Conservation (phyloP, 441 rosid species). For the Populus tomentosa region DNA sequence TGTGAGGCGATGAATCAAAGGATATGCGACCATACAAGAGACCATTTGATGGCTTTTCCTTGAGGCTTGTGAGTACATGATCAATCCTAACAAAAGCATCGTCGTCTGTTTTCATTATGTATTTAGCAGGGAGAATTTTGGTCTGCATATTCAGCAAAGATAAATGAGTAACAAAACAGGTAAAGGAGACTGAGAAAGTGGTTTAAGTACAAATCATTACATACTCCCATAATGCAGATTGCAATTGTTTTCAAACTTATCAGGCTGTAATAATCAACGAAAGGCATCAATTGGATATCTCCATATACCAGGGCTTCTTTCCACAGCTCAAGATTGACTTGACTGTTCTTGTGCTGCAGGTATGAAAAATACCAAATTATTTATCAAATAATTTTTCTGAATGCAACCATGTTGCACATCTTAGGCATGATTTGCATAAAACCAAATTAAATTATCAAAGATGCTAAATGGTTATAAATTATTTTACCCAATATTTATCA, state of each 20-base stretch:
- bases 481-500: background rate
- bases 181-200: background rate
- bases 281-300: conserved; percentile 90
- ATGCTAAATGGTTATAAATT: background rate
- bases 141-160: conserved; percentile 46
- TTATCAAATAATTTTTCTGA: conserved; percentile 7
- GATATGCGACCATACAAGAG: conserved; percentile 72
- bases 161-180: background rate
- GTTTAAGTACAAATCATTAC: background rate
- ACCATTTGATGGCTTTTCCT: conserved; percentile 48
- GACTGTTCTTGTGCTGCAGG: conserved; percentile 60
- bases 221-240: conserved; percentile 85
- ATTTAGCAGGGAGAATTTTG: conserved; percentile 69
- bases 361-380: conserved; percentile 13
- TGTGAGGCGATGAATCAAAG: conserved; percentile 66
- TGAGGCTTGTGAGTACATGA: conserved; percentile 59
- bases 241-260: conserved; percentile 83
- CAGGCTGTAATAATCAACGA: conserved; percentile 83
- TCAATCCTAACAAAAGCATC: conserved; percentile 88
- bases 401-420: background rate
- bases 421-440: background rate
- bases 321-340: conserved; percentile 83
- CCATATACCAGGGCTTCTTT: conserved; percentile 81
- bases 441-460: background rate
- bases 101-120: conserved; percentile 91